Percentiles rank a stretch among this genome's conserved stretches.
Evolutionary conservation across 306 rosid species (phyloP).

Genomic region (Lupinus albus): DNA sequence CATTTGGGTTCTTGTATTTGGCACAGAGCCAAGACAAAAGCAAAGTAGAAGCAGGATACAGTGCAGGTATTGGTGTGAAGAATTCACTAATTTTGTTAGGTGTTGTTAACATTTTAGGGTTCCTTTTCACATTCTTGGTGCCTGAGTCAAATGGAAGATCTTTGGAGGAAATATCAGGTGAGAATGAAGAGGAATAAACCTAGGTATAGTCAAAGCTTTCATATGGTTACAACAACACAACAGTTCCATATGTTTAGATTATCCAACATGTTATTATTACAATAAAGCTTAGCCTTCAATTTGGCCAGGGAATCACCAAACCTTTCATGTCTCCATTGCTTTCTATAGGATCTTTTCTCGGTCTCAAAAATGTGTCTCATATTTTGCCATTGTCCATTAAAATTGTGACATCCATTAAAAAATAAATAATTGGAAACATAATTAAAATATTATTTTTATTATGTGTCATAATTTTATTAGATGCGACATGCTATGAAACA

Average conservation of each 20-base stretch:
- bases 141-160: constrained; percentile 77
- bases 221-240: constrained; percentile 19
- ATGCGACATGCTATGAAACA: no score
- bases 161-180: constrained; percentile 77
- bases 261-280: background rate
- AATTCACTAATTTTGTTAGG: constrained; percentile 59
- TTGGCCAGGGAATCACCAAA: background rate
- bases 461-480: no score
- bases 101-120: constrained; percentile 57
- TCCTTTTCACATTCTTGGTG: constrained; percentile 64
- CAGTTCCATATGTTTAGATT: constrained; percentile 45
- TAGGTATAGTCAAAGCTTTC: constrained; percentile 15
- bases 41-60: constrained; percentile 72
- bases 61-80: constrained; percentile 70
- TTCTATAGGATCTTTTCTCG: background rate
- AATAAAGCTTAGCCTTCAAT: background rate
- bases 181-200: constrained; percentile 54
- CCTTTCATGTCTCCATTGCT: background rate
- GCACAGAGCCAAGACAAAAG: constrained; percentile 62
- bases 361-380: no score
- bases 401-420: no score
- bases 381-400: no score
- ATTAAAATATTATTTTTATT: no score
- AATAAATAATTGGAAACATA: no score
- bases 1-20: constrained; percentile 76